Percentiles rank a stretch among this genome's conserved stretches.
Conservation (phyloP, 2,329 filamentous ascomycete species). For the Phaeoacremonium minimum region DNA sequence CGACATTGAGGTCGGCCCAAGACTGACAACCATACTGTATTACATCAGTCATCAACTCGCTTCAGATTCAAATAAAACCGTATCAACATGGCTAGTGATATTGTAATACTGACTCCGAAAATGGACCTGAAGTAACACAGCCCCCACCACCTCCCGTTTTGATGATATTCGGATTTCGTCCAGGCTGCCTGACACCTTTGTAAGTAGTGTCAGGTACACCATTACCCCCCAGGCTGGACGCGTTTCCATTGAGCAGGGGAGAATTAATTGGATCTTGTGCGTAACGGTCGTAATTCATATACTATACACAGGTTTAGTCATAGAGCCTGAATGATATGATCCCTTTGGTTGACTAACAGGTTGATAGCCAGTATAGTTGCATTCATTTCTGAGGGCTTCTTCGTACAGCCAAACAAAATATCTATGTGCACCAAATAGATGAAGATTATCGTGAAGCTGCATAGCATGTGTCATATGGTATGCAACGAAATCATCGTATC, state of each 20-base stretch:
- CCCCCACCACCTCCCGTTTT: constrained; percentile 47
- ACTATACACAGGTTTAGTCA: constrained; percentile 21
- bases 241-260: constrained; percentile 49
- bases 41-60: constrained; percentile 7
- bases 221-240: constrained; percentile 43
- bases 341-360: constrained; percentile 11
- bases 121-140: constrained; percentile 45
- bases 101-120: constrained; percentile 34
- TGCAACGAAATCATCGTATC: constrained; percentile 27
- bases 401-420: constrained; percentile 25
- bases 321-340: background rate
- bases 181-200: constrained; percentile 18
- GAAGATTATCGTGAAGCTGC: constrained; percentile 10
- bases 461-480: constrained; percentile 21
- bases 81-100: too few species aligned
- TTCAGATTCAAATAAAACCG: background rate
- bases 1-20: constrained; percentile 29
- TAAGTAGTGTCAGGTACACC: constrained; percentile 24
- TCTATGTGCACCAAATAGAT: constrained; percentile 23
- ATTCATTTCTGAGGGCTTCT: constrained; percentile 26
- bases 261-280: constrained; percentile 41
- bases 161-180: constrained; percentile 32
- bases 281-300: constrained; percentile 49
- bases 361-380: constrained; percentile 26
- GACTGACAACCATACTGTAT: constrained; percentile 32